phyloP scores from a whole-genome alignment of 257 asterid species.

The Ocimum tenuiflorum region DNA sequence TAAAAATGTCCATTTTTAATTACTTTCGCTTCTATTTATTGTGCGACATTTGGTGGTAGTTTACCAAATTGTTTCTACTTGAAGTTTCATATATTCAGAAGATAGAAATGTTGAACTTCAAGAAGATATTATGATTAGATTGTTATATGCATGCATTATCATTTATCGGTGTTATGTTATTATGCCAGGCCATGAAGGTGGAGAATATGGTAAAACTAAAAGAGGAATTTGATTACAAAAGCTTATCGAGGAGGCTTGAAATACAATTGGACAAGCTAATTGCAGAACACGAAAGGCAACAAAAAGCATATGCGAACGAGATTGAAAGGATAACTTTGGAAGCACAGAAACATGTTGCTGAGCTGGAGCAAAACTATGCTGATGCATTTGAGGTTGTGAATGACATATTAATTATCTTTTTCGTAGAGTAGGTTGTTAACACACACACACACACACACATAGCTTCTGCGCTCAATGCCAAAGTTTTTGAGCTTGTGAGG shows the following conservation, averaged over 20 bases:
- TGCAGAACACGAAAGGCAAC: slow-evolving; percentile 80
- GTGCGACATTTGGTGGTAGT: slow-evolving; percentile 6
- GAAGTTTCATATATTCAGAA: neutral
- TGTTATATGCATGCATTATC: neutral
- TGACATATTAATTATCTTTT: neutral
- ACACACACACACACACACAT: neutral
- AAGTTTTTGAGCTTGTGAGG: neutral
- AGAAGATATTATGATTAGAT: neutral
- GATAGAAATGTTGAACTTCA: neutral
- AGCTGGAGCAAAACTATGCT: slow-evolving; percentile 51
- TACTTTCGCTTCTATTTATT: neutral
- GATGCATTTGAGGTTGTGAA: slow-evolving; percentile 57
- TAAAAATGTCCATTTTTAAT: neutral
- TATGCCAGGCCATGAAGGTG: slow-evolving; percentile 81
- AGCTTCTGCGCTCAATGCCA: neutral
- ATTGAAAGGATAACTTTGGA: slow-evolving; percentile 55
- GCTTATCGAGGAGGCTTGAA: slow-evolving; percentile 79
- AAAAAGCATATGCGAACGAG: slow-evolving; percentile 60
- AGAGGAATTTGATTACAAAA: slow-evolving; percentile 83
- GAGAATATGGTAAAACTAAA: slow-evolving; percentile 80
- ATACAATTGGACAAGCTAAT: slow-evolving; percentile 62
- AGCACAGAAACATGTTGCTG: slow-evolving; percentile 56
- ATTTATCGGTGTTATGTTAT: neutral
- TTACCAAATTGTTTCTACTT: neutral
- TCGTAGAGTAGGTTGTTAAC: neutral